phyloP scores from a whole-genome alignment of 352 stramenopile species.

The Pythium folliculosum region DNA sequence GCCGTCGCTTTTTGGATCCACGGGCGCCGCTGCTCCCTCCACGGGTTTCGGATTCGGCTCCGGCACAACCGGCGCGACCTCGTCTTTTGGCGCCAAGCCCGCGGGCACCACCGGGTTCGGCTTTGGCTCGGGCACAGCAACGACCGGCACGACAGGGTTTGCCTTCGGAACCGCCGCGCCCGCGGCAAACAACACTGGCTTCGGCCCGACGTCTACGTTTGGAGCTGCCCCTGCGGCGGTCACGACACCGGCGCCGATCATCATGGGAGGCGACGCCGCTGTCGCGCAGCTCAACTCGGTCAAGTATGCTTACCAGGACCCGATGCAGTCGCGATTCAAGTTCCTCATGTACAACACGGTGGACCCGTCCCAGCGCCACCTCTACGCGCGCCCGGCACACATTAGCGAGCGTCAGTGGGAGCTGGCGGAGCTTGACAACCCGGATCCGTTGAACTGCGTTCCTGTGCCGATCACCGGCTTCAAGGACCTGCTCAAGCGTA shows the following conservation, averaged over 20 bases:
- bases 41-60: conserved; percentile 28
- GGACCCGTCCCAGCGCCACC: conserved; percentile 74
- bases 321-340: conserved; percentile 86
- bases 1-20: conserved; percentile 16
- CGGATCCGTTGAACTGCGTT: conserved; percentile 77
- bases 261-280: conserved; percentile 69
- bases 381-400: conserved; percentile 77
- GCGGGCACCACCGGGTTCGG: conserved; percentile 14
- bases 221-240: conserved; percentile 35
- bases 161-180: conserved; percentile 6
- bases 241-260: conserved; percentile 67
- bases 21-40: conserved; percentile 4
- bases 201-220: conserved; percentile 39
- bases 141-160: conserved; percentile 33
- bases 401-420: conserved; percentile 88
- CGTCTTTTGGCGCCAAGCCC: conserved; percentile 17
- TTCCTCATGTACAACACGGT: conserved; percentile 90
- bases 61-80: conserved; percentile 11
- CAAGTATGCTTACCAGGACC: conserved; percentile 84
- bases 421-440: conserved; percentile 85
- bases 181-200: conserved; percentile 25
- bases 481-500: conserved; percentile 77
- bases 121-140: conserved; percentile 16
- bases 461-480: conserved; percentile 80
- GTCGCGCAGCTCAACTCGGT: conserved; percentile 81